Conservation (phyloP, 1,139 yeast species). For the Taiozyma sp. region DNA sequence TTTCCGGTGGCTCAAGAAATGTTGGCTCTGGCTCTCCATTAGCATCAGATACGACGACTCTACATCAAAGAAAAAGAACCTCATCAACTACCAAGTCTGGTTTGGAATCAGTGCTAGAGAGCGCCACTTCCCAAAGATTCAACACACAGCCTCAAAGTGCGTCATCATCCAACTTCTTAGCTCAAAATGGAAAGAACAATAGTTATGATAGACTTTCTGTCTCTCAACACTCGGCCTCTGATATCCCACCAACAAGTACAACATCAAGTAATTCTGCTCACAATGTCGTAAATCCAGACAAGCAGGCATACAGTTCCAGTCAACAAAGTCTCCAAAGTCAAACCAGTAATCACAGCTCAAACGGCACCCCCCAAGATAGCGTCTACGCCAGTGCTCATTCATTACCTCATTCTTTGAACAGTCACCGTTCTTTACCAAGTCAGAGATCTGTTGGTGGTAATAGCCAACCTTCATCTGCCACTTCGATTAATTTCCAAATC, state of each 20-base stretch:
- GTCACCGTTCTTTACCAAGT: not conserved
- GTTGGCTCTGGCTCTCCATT: not conserved
- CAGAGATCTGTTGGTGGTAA: not conserved
- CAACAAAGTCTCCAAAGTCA: not conserved
- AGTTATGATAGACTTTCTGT: not conserved
- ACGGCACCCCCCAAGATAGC: slow-evolving; percentile 2
- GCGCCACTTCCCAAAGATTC: not conserved
- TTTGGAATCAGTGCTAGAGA: not conserved
- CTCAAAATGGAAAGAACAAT: not conserved
- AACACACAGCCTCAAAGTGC: not conserved
- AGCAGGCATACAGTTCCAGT: not conserved
- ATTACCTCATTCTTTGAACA: slow-evolving; percentile 1
- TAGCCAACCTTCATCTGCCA: not conserved
- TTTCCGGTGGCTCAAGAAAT: not conserved
- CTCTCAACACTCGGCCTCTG: not conserved
- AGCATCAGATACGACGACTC: not conserved
- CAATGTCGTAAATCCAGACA: not conserved
- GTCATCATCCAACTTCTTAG: not conserved
- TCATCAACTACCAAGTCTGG: not conserved
- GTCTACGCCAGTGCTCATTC: slow-evolving; percentile 13
- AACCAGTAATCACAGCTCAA: not conserved
- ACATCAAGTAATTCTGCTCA: slow-evolving; percentile 5
- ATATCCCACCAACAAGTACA: slow-evolving; percentile 4
- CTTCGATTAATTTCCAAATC: not conserved
- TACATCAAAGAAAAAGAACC: not conserved